Conservation (phyloP, 2,329 filamentous ascomycete genomes). For the Sarocladium kiliense region DNA sequence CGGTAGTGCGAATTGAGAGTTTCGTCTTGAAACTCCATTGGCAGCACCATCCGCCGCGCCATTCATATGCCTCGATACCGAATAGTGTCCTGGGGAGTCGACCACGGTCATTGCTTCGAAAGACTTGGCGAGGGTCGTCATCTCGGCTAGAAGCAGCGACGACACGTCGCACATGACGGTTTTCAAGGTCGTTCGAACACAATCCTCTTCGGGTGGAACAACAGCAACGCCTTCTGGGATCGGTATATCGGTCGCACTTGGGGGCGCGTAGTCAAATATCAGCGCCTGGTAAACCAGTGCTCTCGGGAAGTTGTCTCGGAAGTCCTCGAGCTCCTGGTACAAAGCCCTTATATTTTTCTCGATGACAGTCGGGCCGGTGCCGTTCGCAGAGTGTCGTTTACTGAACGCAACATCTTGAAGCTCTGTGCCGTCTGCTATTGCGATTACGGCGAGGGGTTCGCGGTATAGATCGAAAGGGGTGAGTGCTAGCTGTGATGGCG, state of each 20-base stretch:
- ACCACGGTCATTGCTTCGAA: constrained; percentile 70
- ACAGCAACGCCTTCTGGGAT: constrained; percentile 60
- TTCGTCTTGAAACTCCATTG: constrained; percentile 40
- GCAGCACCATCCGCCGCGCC: constrained; percentile 30
- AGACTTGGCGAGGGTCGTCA: constrained; percentile 68
- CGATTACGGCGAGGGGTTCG: constrained; percentile 77
- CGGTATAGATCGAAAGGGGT: constrained; percentile 88
- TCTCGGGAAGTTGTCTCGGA: constrained; percentile 69
- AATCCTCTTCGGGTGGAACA: constrained; percentile 63
- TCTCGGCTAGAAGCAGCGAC: constrained; percentile 66
- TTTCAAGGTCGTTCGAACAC: constrained; percentile 74
- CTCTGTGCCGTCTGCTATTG: constrained; percentile 76
- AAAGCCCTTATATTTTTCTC: constrained; percentile 55
- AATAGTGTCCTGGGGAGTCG: constrained; percentile 64
- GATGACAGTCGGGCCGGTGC: constrained; percentile 41
- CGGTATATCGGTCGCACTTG: constrained; percentile 42
- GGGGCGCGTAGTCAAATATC: constrained; percentile 66
- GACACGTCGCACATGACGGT: constrained; percentile 77
- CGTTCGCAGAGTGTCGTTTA: constrained; percentile 49
- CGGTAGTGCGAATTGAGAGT: constrained; percentile 47
- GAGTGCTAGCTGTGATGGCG: constrained; percentile 72
- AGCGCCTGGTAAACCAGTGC: constrained; percentile 74
- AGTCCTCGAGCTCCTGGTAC: constrained; percentile 62
- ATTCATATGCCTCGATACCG: constrained; percentile 32
- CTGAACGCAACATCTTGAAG: constrained; percentile 49